A percentile compares a stretch with the other conserved stretches of the same genome.
Conservation (phyloP, 2,329 filamentous ascomycete species). For the Dactylella cylindrospora region DNA sequence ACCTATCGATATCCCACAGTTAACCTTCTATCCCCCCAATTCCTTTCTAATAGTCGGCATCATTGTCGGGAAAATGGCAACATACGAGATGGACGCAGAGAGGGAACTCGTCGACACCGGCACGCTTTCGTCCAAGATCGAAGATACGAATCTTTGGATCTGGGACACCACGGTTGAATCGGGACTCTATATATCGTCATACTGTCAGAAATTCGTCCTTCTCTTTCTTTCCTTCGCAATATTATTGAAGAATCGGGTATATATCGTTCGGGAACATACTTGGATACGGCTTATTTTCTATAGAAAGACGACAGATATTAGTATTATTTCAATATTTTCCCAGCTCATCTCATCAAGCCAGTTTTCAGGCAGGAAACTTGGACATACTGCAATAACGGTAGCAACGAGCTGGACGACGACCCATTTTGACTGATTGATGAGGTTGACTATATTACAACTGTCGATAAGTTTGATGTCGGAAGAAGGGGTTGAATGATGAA, state of each 20-base stretch:
- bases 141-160: constrained; percentile 91
- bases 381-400: constrained; percentile 99
- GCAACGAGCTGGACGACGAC: constrained; percentile 97
- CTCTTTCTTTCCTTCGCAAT: constrained; percentile 1
- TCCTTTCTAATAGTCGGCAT: not conserved
- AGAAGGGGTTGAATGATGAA: constrained; percentile 14
- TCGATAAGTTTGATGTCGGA: constrained; percentile 19
- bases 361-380: constrained; percentile 16
- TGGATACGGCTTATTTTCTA: constrained; percentile 44
- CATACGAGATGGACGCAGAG: constrained; percentile 84
- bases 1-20: constrained; percentile 56
- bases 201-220: constrained; percentile 49
- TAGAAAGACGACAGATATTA: constrained; percentile 10
- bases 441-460: constrained; percentile 53
- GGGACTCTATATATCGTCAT: constrained; percentile 84
- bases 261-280: constrained; percentile 27
- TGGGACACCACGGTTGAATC: constrained; percentile 99
- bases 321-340: constrained; percentile 31
- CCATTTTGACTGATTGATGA: constrained; percentile 81
- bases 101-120: constrained; percentile 98
- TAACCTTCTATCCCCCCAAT: constrained; percentile 2
- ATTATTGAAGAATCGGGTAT: constrained; percentile 7
- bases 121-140: constrained; percentile 97
- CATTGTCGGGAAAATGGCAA: constrained; percentile 5
- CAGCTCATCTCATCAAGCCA: constrained; percentile 15